phyloP scores from a whole-genome alignment of 495 filamentous ascomycete genomes.

The Penicillium subrubescens region DNA sequence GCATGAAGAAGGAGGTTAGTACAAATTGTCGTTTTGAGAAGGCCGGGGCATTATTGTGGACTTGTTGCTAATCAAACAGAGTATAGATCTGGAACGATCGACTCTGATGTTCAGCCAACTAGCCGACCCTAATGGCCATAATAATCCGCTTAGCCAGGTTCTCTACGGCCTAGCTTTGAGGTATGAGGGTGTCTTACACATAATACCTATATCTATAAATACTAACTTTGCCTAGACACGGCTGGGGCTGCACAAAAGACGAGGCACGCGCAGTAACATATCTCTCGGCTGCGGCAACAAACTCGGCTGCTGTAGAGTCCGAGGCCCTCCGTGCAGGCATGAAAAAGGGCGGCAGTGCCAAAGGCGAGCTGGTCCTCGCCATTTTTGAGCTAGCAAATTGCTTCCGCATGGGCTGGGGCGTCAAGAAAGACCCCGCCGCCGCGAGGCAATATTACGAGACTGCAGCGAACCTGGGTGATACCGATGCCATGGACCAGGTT shows the following conservation, averaged over 20 bases:
- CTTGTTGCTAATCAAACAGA: not conserved
- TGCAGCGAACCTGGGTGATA: constrained; percentile 92
- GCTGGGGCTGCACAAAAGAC: constrained; percentile 83
- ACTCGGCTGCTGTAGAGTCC: constrained; percentile 82
- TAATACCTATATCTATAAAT: not conserved
- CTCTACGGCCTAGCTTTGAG: constrained; percentile 91
- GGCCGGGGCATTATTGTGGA: not conserved
- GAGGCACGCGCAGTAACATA: constrained; percentile 75
- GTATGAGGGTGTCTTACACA: constrained; percentile 43
- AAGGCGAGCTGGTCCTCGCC: constrained; percentile 95
- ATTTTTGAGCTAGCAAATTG: constrained; percentile 94
- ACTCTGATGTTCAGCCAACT: constrained; percentile 86
- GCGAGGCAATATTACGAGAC: constrained; percentile 96
- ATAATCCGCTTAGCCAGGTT: constrained; percentile 94
- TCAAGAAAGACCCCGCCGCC: constrained; percentile 82
- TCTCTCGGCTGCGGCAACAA: constrained; percentile 85
- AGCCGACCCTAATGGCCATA: constrained; percentile 80
- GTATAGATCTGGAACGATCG: constrained; percentile 62
- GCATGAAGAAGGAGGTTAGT: constrained; percentile 78
- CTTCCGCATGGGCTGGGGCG: constrained; percentile 95
- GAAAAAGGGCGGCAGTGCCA: constrained; percentile 91
- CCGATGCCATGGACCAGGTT: constrained; percentile 96
- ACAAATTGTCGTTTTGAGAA: not conserved
- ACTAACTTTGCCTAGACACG: constrained; percentile 63
- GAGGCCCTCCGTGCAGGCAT: constrained; percentile 80